Evolutionary conservation across 306 rosid species (phyloP).

Genomic region (Prunus mume): DNA sequence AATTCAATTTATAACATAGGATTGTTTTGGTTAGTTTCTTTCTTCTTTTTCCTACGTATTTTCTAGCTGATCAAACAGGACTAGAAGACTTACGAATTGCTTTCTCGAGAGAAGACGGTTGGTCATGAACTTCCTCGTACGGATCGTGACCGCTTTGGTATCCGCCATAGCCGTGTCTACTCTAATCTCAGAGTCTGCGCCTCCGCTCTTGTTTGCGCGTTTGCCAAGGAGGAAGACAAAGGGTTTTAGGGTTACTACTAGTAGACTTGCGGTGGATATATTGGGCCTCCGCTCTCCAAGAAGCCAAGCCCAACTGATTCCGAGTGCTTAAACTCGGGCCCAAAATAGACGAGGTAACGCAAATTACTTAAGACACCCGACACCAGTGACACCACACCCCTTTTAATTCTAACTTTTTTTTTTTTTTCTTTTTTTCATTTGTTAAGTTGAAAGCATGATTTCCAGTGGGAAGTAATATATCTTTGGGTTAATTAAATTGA

Average conservation of each 20-base stretch:
- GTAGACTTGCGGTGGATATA: background rate
- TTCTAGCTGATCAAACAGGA: background rate
- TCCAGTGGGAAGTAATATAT: background rate
- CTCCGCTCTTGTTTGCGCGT: background rate
- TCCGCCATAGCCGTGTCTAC: conserved; percentile 52
- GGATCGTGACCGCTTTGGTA: conserved; percentile 61
- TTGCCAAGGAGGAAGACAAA: background rate
- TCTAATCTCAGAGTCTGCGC: background rate
- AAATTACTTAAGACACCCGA: too few relatives aligned
- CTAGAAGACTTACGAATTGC: conserved; percentile 60
- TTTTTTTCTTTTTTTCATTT: background rate
- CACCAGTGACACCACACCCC: too few relatives aligned
- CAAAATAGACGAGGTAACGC: background rate
- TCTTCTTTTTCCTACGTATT: background rate
- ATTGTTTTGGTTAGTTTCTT: background rate
- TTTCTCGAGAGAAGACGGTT: conserved; percentile 78
- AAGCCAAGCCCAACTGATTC: background rate
- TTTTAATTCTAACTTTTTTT: too few relatives aligned
- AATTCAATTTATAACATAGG: background rate
- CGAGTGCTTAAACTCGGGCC: background rate
- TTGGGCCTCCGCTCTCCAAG: background rate
- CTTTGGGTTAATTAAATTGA: background rate
- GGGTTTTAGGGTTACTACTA: background rate
- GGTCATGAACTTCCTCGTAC: conserved; percentile 85
- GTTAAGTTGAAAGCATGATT: background rate